Conservation (phyloP, 2,329 filamentous ascomycete genomes). For the Ophiostoma tasmaniense region DNA sequence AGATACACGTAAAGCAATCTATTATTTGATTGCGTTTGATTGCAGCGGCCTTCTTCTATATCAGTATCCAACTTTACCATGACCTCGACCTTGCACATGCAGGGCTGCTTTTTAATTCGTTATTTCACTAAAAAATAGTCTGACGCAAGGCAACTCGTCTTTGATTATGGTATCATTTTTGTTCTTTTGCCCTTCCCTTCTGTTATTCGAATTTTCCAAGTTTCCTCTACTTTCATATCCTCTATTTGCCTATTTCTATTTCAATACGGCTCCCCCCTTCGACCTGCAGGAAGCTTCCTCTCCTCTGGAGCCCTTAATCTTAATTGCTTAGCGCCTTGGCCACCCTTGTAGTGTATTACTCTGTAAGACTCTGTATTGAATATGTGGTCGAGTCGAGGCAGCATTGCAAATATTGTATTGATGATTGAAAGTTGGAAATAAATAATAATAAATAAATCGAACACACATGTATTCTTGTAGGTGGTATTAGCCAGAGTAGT, state of each 20-base stretch:
- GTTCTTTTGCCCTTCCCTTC: background rate
- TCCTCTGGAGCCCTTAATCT: slow-evolving; percentile 8
- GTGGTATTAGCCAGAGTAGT: background rate
- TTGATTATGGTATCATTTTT: background rate
- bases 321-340: slow-evolving; percentile 12
- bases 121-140: background rate
- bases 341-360: background rate
- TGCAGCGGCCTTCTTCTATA: background rate
- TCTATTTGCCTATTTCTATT: background rate
- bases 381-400: background rate
- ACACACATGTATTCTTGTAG: background rate
- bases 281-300: slow-evolving; percentile 12
- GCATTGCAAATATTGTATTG: background rate
- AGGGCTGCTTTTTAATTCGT: background rate
- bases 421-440: too few species aligned
- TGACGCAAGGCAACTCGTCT: background rate
- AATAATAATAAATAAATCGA: background rate
- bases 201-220: too few species aligned
- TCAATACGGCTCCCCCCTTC: slow-evolving; percentile 8
- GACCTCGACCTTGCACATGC: background rate
- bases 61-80: background rate
- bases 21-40: background rate
- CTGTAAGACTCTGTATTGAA: too few species aligned
- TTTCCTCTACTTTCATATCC: background rate
- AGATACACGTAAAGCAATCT: background rate